A percentile compares a stretch with the other conserved stretches of the same genome.
Evolutionary conservation across 768 basidiomycete species (phyloP).

Genomic region (Dioszegia crocea): DNA sequence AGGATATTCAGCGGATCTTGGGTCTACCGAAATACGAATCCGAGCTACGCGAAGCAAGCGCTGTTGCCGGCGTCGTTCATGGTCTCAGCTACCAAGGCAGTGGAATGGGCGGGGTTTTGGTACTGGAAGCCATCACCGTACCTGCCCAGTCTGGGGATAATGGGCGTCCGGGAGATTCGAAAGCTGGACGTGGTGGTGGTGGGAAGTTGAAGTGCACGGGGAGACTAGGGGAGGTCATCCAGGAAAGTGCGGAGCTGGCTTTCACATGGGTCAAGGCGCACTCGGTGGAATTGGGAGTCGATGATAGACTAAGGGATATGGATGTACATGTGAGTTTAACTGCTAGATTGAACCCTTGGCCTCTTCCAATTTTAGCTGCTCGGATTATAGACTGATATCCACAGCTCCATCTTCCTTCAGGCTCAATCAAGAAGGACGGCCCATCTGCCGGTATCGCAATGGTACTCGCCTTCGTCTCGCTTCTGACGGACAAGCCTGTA

Average conservation of each 20-base stretch:
- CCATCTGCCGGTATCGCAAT: constrained; percentile 87
- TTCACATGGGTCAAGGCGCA: constrained; percentile 83
- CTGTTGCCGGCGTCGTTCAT: constrained; percentile 65
- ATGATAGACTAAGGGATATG: constrained; percentile 60
- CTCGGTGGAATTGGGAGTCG: constrained; percentile 52
- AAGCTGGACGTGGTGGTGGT: constrained; percentile 51
- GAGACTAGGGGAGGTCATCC: constrained; percentile 82
- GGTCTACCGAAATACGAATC: constrained; percentile 75
- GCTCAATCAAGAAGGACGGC: constrained; percentile 89
- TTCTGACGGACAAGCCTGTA: constrained; percentile 71
- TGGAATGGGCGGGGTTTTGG: constrained; percentile 53
- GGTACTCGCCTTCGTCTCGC: constrained; percentile 80
- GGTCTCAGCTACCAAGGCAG: constrained; percentile 47
- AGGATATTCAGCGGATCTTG: constrained; percentile 76
- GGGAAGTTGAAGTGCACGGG: constrained; percentile 76
- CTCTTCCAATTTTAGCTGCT: background rate
- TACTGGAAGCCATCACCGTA: constrained; percentile 75
- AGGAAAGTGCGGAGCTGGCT: constrained; percentile 84
- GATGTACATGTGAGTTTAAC: constrained; percentile 62
- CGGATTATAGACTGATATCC: too few species aligned
- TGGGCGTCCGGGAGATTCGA: background rate
- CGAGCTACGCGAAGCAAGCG: constrained; percentile 72
- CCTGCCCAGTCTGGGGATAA: constrained; percentile 49
- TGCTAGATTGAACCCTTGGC: background rate
- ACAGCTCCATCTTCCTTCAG: constrained; percentile 73